These are phyloP conservation scores for Rhodotorula paludigena DNA, from an alignment of 768 basidiomycete genomes.

Conservation along the genomic window DNA sequence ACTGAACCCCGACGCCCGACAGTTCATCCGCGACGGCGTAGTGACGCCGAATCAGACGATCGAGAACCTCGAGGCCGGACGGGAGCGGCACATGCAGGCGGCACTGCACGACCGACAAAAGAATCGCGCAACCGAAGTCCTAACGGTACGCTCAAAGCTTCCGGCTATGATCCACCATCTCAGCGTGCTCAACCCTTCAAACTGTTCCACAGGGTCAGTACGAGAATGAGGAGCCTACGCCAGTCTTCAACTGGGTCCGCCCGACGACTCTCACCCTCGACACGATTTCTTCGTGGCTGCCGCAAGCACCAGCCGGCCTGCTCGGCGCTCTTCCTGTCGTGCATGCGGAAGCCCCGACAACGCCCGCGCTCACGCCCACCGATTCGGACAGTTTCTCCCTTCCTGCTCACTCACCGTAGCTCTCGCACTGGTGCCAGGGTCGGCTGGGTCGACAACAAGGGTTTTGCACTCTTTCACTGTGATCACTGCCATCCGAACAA, in stretches of 20 bases:
- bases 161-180: background rate
- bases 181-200: background rate
- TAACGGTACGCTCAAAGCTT: slow-evolving; percentile 18
- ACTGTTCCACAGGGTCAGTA: background rate
- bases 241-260: background rate
- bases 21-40: slow-evolving; percentile 16
- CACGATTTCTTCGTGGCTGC: too few species aligned
- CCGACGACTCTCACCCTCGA: background rate
- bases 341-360: too few species aligned
- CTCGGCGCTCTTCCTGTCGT: too few species aligned
- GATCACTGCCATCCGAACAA: too few species aligned
- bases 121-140: slow-evolving; percentile 15
- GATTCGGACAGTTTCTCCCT: too few species aligned
- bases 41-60: background rate
- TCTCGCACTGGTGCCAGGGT: too few species aligned
- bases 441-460: too few species aligned
- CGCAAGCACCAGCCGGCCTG: too few species aligned
- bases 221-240: background rate
- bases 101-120: slow-evolving; percentile 3
- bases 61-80: slow-evolving; percentile 6
- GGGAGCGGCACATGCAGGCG: background rate
- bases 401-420: too few species aligned
- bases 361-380: too few species aligned
- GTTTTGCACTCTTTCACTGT: too few species aligned
- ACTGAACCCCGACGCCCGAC: background rate